phyloP scores from a whole-genome alignment of 768 basidiomycete species.

The Boletales sp. region DNA sequence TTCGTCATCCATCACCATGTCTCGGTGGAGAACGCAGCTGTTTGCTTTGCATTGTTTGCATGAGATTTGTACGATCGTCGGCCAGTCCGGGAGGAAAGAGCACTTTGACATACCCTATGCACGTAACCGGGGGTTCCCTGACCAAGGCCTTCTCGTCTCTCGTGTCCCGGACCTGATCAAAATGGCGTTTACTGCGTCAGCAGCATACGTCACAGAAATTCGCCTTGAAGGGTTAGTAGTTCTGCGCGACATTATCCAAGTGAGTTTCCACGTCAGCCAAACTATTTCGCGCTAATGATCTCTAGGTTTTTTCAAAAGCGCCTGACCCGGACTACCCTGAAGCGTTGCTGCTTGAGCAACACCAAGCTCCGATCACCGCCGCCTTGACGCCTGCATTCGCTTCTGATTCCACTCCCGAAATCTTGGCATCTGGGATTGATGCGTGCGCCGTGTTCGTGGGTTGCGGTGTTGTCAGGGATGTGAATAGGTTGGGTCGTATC shows the following conservation, averaged over 20 bases:
- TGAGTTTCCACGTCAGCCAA: slow-evolving; percentile 26
- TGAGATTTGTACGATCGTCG: slow-evolving; percentile 76
- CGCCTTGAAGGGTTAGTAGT: slow-evolving; percentile 87
- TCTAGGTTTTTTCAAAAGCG: slow-evolving; percentile 79
- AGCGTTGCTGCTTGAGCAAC: slow-evolving; percentile 87
- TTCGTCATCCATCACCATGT: slow-evolving; percentile 47
- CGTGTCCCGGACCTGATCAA: slow-evolving; percentile 91
- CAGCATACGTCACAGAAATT: slow-evolving; percentile 95
- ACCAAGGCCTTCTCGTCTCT: slow-evolving; percentile 68
- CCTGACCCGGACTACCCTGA: slow-evolving; percentile 94
- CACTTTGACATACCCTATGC: slow-evolving; percentile 81
- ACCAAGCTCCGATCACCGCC: slow-evolving; percentile 97
- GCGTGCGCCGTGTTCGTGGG: slow-evolving; percentile 95
- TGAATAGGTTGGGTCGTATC: slow-evolving; percentile 89
- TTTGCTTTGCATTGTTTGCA: slow-evolving; percentile 94
- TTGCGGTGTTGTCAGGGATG: slow-evolving; percentile 89
- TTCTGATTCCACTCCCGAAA: slow-evolving; percentile 92
- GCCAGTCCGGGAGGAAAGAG: slow-evolving; percentile 69
- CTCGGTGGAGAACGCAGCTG: slow-evolving; percentile 94
- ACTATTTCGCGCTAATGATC: slow-evolving; percentile 3
- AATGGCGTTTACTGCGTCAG: slow-evolving; percentile 97
- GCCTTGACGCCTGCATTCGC: slow-evolving; percentile 97
- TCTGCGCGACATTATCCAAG: slow-evolving; percentile 89
- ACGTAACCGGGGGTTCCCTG: slow-evolving; percentile 51
- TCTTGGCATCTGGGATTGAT: slow-evolving; percentile 86